A percentile compares a stretch with the other conserved stretches of the same genome.
These are phyloP conservation scores for Geotrichum europaeum DNA, from an alignment of 1,139 yeast genomes.

Conservation along the genomic window DNA sequence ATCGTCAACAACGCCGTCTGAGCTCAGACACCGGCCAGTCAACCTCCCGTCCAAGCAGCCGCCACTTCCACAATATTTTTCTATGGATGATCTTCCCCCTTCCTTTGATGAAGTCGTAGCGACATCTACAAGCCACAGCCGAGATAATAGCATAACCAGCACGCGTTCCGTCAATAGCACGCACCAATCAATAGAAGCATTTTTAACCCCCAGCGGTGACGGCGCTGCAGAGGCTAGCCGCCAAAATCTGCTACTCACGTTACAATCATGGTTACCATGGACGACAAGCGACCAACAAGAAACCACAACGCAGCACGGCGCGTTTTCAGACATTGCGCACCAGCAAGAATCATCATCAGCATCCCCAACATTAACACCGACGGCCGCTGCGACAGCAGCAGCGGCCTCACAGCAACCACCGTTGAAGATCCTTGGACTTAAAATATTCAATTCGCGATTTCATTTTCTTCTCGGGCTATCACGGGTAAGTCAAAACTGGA, in stretches of 20 bases:
- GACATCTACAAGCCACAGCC: constrained; percentile 7
- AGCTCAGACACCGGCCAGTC: background rate
- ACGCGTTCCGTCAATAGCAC: background rate
- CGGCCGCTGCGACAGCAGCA: constrained; percentile 21
- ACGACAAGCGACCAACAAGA: background rate
- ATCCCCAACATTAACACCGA: constrained; percentile 6
- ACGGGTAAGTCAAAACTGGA: constrained; percentile 22
- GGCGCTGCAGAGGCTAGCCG: constrained; percentile 6
- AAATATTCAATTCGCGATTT: constrained; percentile 65
- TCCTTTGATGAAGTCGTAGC: constrained; percentile 14
- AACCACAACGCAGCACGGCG: constrained; percentile 4
- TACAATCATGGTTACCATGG: constrained; percentile 10
- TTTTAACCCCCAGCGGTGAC: background rate
- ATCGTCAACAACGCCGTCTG: background rate
- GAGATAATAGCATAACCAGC: constrained; percentile 6
- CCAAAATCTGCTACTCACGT: background rate
- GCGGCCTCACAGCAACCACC: constrained; percentile 21
- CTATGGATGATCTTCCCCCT: constrained; percentile 15
- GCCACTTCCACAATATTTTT: background rate
- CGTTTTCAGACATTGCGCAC: constrained; percentile 18
- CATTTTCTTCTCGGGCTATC: constrained; percentile 52
- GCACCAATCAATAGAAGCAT: background rate
- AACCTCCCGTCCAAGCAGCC: background rate
- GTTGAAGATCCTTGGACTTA: constrained; percentile 56
- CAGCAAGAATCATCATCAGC: constrained; percentile 15